Base-by-base conservation (phyloP, 306 rosid genomes). In the Gillenia trifoliata region DNA sequence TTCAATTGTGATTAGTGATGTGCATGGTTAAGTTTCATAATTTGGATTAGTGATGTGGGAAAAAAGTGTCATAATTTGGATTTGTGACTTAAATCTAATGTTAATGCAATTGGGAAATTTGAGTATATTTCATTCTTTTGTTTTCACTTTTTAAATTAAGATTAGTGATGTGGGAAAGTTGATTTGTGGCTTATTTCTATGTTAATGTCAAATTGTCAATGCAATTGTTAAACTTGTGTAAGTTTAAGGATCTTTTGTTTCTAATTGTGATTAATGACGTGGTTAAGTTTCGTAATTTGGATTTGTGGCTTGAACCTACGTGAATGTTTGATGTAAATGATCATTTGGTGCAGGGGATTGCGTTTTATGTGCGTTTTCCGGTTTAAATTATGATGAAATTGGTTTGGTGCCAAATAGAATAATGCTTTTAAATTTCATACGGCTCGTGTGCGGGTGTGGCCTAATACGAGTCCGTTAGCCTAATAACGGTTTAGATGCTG, bases 351-450 rank as follows among this genome's bases (percentile, higher is more conserved):
- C 76, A 93, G 98, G 79, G 96, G 93, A 3, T 75, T 91, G 89
- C 70, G 93, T 2, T 90, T 94, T 70, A 88, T 94, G 95, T 83
- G 98, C 60, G 81, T 80, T 22, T 91, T 91, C 34, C 90, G 98
- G 41, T 94, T 94, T 85, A 94, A 91, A 43, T 70, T 94, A 89
- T 94, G 98, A n/a, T n/a, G n/a, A n/a, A n/a, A n/a, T n/a, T n/a
- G n/a, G n/a, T n/a, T n/a, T n/a, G n/a, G n/a, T n/a, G n/a, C n/a
- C n/a, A n/a, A n/a, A n/a, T n/a, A n/a, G n/a, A n/a, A n/a, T n/a
- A n/a, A n/a, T n/a, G n/a, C n/a, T n/a, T n/a, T n/a, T n/a, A n/a
- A n/a, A n/a, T n/a, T n/a, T n/a, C n/a, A n/a, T n/a, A n/a, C n/a
- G n/a, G n/a, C n/a, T n/a, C n/a, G n/a, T n/a, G n/a, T n/a, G n/a